These are phyloP conservation scores for Salvia hispanica DNA, from an alignment of 257 asterid species.

Conservation along the genomic window DNA sequence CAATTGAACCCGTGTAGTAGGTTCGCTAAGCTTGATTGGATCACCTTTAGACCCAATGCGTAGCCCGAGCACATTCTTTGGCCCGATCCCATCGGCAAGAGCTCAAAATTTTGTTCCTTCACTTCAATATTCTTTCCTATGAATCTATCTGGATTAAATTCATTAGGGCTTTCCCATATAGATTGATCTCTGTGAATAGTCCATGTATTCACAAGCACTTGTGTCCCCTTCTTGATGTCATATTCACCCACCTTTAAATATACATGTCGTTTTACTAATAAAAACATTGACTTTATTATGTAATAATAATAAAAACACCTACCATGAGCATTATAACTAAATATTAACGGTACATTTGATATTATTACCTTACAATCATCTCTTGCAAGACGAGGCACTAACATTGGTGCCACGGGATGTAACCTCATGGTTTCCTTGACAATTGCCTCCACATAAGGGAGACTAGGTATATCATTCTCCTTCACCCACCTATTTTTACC, in stretches of 20 bases:
- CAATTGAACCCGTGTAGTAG: conserved; percentile 56
- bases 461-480: conserved; percentile 40
- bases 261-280: too few relatives aligned
- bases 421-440: conserved; percentile 54
- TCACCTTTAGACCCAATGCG: conserved; percentile 56
- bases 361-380: conserved; percentile 58
- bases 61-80: conserved; percentile 66
- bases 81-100: conserved; percentile 62
- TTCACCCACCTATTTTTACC: conserved; percentile 55
- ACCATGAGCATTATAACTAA: too few relatives aligned
- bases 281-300: too few relatives aligned
- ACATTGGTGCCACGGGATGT: conserved; percentile 61
- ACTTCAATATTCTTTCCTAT: conserved; percentile 45
- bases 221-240: conserved; percentile 47
- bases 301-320: too few relatives aligned
- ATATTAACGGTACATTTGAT: too few relatives aligned
- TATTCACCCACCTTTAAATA: conserved; percentile 44
- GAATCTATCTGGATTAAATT: conserved; percentile 58
- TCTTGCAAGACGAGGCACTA: conserved; percentile 56
- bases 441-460: conserved; percentile 47
- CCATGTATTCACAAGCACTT: conserved; percentile 52
- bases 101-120: conserved; percentile 53
- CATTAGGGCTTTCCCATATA: conserved; percentile 51
- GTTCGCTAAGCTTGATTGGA: conserved; percentile 55
- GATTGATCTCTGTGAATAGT: conserved; percentile 58